phyloP scores from a whole-genome alignment of 768 basidiomycete species.

The Holtermanniella nyarrowii region DNA sequence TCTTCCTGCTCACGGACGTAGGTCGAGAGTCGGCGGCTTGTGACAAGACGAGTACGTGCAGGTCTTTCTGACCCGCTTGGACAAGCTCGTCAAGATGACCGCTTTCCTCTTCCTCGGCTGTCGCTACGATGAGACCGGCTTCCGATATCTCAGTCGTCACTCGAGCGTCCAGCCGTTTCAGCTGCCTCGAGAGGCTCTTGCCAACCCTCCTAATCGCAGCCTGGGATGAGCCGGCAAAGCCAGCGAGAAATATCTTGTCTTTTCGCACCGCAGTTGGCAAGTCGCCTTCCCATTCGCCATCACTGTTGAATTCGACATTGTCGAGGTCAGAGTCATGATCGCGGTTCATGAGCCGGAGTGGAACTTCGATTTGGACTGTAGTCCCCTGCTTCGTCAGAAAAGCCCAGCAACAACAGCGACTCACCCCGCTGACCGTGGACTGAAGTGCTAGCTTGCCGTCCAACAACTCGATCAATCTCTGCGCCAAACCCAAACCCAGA shows the following conservation, averaged over 20 bases:
- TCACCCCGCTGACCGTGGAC: conserved; percentile 9
- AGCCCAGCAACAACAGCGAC: neutral
- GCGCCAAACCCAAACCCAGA: conserved; percentile 30
- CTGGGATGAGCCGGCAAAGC: conserved; percentile 14
- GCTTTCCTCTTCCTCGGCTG: conserved; percentile 7
- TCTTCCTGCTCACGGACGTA: no score
- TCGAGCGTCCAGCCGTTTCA: conserved; percentile 23
- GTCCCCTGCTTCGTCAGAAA: conserved; percentile 17
- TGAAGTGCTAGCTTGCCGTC: conserved; percentile 35
- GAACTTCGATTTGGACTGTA: conserved; percentile 29
- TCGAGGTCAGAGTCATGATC: conserved; percentile 26
- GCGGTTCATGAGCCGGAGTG: conserved; percentile 22
- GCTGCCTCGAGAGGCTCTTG: conserved; percentile 19
- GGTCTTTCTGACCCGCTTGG: neutral
- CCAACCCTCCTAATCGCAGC: conserved; percentile 15
- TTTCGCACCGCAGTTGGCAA: conserved; percentile 4
- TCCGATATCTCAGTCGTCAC: conserved; percentile 18
- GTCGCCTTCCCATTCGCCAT: neutral
- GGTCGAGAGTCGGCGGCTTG: neutral
- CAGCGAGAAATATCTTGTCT: conserved; percentile 16
- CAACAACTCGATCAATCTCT: conserved; percentile 35
- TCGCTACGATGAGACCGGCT: conserved; percentile 22
- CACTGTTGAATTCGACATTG: conserved; percentile 1
- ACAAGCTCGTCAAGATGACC: conserved; percentile 11
- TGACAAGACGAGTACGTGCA: neutral